phyloP scores from a whole-genome alignment of 139 green algal species.

The Tetradesmus lagerheimii region DNA sequence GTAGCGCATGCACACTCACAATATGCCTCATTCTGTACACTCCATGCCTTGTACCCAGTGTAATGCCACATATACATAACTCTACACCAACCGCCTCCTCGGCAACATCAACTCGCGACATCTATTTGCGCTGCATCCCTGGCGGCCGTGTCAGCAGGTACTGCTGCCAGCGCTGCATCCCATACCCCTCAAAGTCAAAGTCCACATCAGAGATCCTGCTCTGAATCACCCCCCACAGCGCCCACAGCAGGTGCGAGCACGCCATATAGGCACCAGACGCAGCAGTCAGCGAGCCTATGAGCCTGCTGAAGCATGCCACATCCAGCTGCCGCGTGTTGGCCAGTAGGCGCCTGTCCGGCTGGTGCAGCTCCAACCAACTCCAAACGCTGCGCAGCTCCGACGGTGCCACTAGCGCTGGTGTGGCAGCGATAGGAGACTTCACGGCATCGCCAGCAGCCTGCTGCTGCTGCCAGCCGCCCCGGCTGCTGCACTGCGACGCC shows the following conservation, averaged over 20 bases:
- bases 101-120: too few species aligned
- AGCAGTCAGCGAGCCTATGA: neutral
- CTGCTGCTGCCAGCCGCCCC: constrained; percentile 3
- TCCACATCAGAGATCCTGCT: constrained; percentile 49
- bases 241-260: constrained; percentile 73
- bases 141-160: constrained; percentile 49
- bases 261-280: constrained; percentile 59
- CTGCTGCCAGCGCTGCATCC: constrained; percentile 54
- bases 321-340: neutral
- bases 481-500: constrained; percentile 14
- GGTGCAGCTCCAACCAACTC: constrained; percentile 5
- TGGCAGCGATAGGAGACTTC: constrained; percentile 11
- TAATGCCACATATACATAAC: too few species aligned
- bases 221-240: constrained; percentile 76
- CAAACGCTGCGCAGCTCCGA: constrained; percentile 17
- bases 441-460: neutral
- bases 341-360: neutral
- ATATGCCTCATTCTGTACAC: too few species aligned
- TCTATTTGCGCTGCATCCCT: neutral
- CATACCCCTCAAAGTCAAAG: constrained; percentile 71
- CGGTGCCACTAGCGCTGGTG: neutral
- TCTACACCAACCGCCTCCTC: too few species aligned
- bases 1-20: too few species aligned
- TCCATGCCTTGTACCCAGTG: too few species aligned
- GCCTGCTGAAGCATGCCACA: neutral